A percentile compares a stretch with the other conserved stretches of the same genome.
Evolutionary conservation across 108 stramenopile species (phyloP).

Genomic region (Mediolabrus comicus): DNA sequence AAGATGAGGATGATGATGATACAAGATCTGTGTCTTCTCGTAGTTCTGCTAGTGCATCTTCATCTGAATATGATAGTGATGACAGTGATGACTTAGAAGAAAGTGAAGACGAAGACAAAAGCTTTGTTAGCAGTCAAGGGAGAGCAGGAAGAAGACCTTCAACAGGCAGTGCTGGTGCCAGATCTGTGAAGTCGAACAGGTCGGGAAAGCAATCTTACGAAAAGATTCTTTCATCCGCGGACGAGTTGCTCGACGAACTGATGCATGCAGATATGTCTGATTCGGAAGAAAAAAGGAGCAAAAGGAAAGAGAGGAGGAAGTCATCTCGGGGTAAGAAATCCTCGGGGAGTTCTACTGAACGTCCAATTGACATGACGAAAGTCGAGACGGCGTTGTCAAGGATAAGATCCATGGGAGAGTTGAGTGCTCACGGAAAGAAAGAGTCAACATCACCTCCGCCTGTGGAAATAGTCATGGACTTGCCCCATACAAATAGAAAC

Average conservation of each 20-base stretch:
- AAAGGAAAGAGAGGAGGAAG: background rate
- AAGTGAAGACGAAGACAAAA: background rate
- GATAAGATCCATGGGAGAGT: background rate
- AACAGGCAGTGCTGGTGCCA: too few species aligned
- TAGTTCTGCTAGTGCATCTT: too few species aligned
- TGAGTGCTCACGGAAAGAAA: too few species aligned
- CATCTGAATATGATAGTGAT: background rate
- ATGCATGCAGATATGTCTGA: background rate
- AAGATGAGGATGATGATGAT: too few species aligned
- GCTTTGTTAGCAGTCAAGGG: too few species aligned
- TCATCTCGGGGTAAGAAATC: background rate
- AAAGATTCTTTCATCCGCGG: background rate
- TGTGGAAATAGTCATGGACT: too few species aligned
- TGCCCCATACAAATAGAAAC: background rate
- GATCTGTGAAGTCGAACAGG: background rate
- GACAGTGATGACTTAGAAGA: background rate
- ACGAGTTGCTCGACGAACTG: background rate
- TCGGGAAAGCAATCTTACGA: background rate
- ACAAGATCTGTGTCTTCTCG: background rate
- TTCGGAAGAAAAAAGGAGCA: background rate
- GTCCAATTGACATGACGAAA: background rate
- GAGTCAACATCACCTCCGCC: background rate
- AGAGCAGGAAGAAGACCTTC: too few species aligned
- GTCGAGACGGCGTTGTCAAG: background rate
- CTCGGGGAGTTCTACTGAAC: background rate